Conservation (phyloP, 306 rosid species). For the Lupinus albus region DNA sequence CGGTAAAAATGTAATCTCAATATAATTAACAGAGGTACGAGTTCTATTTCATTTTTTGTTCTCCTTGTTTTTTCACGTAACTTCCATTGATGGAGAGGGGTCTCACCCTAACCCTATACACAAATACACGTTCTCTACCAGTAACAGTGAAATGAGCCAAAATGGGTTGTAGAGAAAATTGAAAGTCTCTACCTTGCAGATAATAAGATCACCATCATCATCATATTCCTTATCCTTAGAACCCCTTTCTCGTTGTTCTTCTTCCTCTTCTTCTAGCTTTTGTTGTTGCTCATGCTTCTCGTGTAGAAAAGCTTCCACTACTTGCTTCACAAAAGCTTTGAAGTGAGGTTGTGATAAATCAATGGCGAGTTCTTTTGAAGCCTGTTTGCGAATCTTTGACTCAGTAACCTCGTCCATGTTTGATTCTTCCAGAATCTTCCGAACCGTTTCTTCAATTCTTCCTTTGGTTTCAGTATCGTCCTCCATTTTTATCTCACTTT, state of each 20-base stretch:
- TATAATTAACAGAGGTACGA: too few relatives aligned
- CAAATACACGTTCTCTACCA: too few relatives aligned
- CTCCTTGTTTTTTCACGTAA: too few relatives aligned
- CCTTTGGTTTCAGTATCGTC: slow-evolving; percentile 61
- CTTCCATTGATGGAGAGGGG: too few relatives aligned
- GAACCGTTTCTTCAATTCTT: slow-evolving; percentile 66
- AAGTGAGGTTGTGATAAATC: slow-evolving; percentile 64
- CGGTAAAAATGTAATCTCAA: too few relatives aligned
- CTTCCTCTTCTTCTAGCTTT: slow-evolving; percentile 1
- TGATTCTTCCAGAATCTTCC: slow-evolving; percentile 62
- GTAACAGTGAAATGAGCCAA: slow-evolving; percentile 1
- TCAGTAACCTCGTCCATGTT: slow-evolving; percentile 83
- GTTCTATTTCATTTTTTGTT: too few relatives aligned
- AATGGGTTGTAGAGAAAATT: background rate
- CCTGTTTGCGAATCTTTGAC: slow-evolving; percentile 74
- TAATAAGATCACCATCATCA: slow-evolving; percentile 73
- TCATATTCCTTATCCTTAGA: slow-evolving; percentile 60
- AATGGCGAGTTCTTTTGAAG: slow-evolving; percentile 62
- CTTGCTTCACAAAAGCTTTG: slow-evolving; percentile 66
- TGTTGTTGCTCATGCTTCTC: slow-evolving; percentile 46
- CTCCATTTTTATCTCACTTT: slow-evolving; percentile 50
- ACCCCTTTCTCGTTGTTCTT: background rate
- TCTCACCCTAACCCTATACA: too few relatives aligned
- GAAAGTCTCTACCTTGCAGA: slow-evolving; percentile 64
- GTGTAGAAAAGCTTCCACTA: slow-evolving; percentile 66